A percentile compares a stretch with the other conserved stretches of the same genome.
These are phyloP conservation scores for Pisolithus thermaeus DNA, from an alignment of 1,284 basidiomycete species.

Conservation along the genomic window DNA sequence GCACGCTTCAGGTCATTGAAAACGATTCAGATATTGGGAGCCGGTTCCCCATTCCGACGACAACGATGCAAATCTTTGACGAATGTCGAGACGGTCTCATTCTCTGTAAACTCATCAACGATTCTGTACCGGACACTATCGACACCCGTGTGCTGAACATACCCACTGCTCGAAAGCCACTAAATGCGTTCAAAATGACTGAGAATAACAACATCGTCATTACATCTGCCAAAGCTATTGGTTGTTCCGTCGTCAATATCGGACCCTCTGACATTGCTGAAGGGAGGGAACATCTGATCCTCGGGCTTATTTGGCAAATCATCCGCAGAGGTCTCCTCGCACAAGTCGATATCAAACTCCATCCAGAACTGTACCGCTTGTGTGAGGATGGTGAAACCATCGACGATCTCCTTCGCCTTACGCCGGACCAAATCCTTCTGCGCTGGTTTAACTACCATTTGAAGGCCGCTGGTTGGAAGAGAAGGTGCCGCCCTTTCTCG, in stretches of 20 bases:
- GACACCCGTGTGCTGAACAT: slow-evolving; percentile 98
- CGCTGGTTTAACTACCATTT: slow-evolving; percentile 99
- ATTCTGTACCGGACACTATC: slow-evolving; percentile 98
- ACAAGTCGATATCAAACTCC: slow-evolving; percentile 97
- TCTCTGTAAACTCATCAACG: slow-evolving; percentile 98
- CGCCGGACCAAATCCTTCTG: slow-evolving; percentile 94
- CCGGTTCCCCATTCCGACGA: slow-evolving; percentile 90
- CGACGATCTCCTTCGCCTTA: slow-evolving; percentile 89
- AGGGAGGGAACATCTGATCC: slow-evolving; percentile 92
- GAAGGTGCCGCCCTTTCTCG: slow-evolving; percentile 46
- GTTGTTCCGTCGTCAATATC: slow-evolving; percentile 98
- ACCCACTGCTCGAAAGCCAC: slow-evolving; percentile 65
- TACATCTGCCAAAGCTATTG: slow-evolving; percentile 95
- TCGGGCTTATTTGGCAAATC: slow-evolving; percentile 99
- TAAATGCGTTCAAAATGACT: slow-evolving; percentile 97
- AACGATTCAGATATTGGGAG: slow-evolving; percentile 83
- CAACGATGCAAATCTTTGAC: slow-evolving; percentile 99
- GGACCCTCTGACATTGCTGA: slow-evolving; percentile 91
- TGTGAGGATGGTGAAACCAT: slow-evolving; percentile 97
- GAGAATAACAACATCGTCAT: slow-evolving; percentile 99
- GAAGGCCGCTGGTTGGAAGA: slow-evolving; percentile 89
- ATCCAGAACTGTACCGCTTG: slow-evolving; percentile 93
- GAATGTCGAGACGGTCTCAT: slow-evolving; percentile 94
- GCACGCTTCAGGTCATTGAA: slow-evolving; percentile 66
- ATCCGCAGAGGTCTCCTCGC: slow-evolving; percentile 90